These are phyloP conservation scores for Pontederia crassipes DNA, from an alignment of 176 grass and related monocot species.

Conservation along the genomic window DNA sequence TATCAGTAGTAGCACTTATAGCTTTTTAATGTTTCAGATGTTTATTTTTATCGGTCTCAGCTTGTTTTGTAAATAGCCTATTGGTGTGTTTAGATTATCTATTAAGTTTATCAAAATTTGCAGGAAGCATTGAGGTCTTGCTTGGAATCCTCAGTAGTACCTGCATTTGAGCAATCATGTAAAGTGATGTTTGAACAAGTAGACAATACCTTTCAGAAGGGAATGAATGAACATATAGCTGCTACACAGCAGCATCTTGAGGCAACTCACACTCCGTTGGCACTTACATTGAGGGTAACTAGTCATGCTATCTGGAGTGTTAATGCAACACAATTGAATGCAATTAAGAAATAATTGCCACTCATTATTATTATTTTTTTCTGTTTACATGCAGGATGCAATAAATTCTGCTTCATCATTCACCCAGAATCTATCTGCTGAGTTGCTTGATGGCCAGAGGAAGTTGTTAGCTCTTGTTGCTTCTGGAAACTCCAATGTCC, in stretches of 20 bases:
- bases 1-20: no score
- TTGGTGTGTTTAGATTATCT: not conserved
- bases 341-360: no score
- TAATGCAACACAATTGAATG: not conserved
- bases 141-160: slow-evolving; percentile 70
- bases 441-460: slow-evolving; percentile 80
- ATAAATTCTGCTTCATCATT: slow-evolving; percentile 65
- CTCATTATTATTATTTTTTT: slow-evolving; percentile 10
- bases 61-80: not conserved
- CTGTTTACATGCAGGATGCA: slow-evolving; percentile 40
- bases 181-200: slow-evolving; percentile 81
- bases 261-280: slow-evolving; percentile 58
- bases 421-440: slow-evolving; percentile 50
- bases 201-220: slow-evolving; percentile 69
- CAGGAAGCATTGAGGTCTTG: slow-evolving; percentile 65
- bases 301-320: not conserved
- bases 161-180: slow-evolving; percentile 88
- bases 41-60: no score
- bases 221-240: slow-evolving; percentile 65
- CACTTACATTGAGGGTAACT: slow-evolving; percentile 67
- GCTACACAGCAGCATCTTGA: slow-evolving; percentile 67
- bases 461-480: slow-evolving; percentile 74
- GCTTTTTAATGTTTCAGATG: no score
- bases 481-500: slow-evolving; percentile 30
- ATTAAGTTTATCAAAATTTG: not conserved